phyloP scores from a whole-genome alignment of 176 grass and related monocot species.

The Dendrocalamus sinicus region DNA sequence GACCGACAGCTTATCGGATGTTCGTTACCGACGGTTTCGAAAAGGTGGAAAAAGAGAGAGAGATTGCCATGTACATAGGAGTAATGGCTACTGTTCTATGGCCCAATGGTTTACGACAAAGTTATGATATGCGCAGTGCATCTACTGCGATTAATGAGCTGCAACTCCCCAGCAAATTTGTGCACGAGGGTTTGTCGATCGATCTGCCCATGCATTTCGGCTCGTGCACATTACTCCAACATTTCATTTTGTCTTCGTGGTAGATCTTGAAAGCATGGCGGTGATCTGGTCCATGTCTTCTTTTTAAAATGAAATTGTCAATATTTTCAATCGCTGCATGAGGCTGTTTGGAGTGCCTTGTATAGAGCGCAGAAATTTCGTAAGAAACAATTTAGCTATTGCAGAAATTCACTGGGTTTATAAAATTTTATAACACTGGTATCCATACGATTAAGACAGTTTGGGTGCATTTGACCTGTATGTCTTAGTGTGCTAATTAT shows the following conservation, averaged over 20 bases:
- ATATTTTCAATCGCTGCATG: too few species aligned
- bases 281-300: neutral
- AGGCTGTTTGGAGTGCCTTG: too few species aligned
- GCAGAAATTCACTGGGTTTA: too few species aligned
- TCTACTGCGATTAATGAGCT: neutral
- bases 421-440: too few species aligned
- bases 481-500: too few species aligned
- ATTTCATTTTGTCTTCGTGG: neutral
- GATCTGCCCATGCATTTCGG: neutral
- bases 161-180: neutral
- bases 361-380: too few species aligned
- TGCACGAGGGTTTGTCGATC: neutral
- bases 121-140: neutral
- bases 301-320: too few species aligned
- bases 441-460: too few species aligned
- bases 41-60: too few species aligned
- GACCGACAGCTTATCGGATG: neutral
- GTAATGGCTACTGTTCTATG: neutral
- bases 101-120: neutral
- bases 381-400: too few species aligned
- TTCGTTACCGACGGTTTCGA: neutral
- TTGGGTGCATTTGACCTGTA: too few species aligned
- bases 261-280: neutral
- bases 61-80: neutral
- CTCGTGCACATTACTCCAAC: neutral